Conservation (phyloP, 1,139 yeast genomes). For the Hansenula sp. region DNA sequence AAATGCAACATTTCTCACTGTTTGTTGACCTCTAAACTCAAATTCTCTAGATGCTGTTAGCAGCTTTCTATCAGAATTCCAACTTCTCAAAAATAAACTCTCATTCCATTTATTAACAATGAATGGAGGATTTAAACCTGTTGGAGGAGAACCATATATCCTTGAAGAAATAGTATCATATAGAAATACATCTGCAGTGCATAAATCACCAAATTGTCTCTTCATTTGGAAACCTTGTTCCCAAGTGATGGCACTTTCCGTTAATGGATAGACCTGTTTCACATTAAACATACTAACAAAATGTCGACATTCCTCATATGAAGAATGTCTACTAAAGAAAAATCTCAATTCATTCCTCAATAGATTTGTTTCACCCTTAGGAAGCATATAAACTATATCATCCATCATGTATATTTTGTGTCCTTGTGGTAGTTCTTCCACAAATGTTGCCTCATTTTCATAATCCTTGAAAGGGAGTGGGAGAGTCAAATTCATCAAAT, state of each 20-base stretch:
- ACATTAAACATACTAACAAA: conserved; percentile 39
- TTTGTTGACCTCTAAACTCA: conserved; percentile 6
- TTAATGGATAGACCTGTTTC: conserved; percentile 42
- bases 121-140: background rate
- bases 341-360: conserved; percentile 38
- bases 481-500: conserved; percentile 26
- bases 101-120: conserved; percentile 6
- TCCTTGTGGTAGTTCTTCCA: conserved; percentile 28
- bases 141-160: conserved; percentile 24
- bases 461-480: conserved; percentile 12
- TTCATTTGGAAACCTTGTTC: conserved; percentile 38
- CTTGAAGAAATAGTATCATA: conserved; percentile 30
- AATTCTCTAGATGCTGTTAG: conserved; percentile 1
- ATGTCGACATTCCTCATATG: conserved; percentile 40
- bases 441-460: conserved; percentile 11
- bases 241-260: conserved; percentile 35
- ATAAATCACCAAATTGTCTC: conserved; percentile 40
- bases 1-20: conserved; percentile 1
- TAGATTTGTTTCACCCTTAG: conserved; percentile 27
- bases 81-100: conserved; percentile 2
- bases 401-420: conserved; percentile 1
- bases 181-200: conserved; percentile 23
- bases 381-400: conserved; percentile 9
- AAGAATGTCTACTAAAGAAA: conserved; percentile 52
- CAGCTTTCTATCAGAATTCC: background rate